Base-by-base conservation (phyloP, 2,329 filamentous ascomycete genomes). In the Fusarium stilboides region DNA sequence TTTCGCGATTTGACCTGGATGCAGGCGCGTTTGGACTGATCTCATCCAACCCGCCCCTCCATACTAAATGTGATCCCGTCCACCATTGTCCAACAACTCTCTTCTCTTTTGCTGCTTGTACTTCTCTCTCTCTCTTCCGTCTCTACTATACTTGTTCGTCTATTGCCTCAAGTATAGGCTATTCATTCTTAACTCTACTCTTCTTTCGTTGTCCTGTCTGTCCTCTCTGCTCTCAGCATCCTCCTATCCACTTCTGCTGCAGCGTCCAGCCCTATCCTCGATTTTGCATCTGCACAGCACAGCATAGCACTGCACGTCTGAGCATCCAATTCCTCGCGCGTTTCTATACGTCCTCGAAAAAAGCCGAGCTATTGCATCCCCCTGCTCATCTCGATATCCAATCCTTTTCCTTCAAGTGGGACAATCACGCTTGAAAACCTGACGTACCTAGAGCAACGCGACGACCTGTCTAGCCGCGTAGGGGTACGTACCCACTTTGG, bases 401-500 rank as follows among this genome's bases (percentile, higher is more conserved):
- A 74, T 74, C 72, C 71, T 70, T 70, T 68, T 53, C 59, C 45
- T 44, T 46, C 53, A 40, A 56, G 74, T 76, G 75, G 74, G 71
- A 76, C 74, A 71, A 24, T 71, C 60, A 71, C 73, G 68, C 71
- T 65, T 67, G 59, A 51, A 68, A 65, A 59, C 68, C 71, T 76
- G 71, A 75, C 75, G 74, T 69, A 69, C 66, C 65, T 69, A 68
- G 63, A 75, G 76, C 77, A 77, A 78, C 65, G 68, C 68, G 74
- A 75, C 68, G 74, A 75, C 74, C 70, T 54, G 56, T 52, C 62
- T 66, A 74, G 75, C 72, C 75, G 73, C 75, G 62, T 54, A 55
- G 52, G 75, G 73, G 77, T 77, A 78, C 74, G 76, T 77, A 76
- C 66, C 74, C 69, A 74, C 75, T 71, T 71, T 31, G 43, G 62